Percentiles rank a stretch among this genome's conserved stretches.
These are phyloP conservation scores for Phallus indusiatus DNA, from an alignment of 768 basidiomycete species.

Conservation along the genomic window DNA sequence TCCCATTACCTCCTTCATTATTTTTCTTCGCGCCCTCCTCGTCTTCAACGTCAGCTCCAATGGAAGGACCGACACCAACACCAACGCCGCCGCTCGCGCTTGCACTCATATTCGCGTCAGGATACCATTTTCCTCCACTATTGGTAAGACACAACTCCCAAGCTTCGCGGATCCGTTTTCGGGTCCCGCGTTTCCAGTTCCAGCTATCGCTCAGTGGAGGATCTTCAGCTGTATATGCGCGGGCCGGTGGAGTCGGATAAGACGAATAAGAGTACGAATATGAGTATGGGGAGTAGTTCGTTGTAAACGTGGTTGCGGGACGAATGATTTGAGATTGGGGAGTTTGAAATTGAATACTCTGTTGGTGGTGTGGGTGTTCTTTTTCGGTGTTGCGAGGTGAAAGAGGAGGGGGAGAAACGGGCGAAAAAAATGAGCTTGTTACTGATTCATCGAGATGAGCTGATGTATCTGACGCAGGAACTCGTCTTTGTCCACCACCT, in stretches of 20 bases:
- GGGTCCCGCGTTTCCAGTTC: conserved; percentile 69
- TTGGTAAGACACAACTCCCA: conserved; percentile 69
- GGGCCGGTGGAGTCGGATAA: not conserved
- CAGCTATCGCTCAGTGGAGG: conserved; percentile 27
- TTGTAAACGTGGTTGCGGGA: no score
- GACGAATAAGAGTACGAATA: not conserved
- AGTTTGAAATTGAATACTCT: no score
- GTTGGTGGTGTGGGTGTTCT: no score
- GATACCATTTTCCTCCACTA: not conserved
- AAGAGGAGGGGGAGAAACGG: not conserved
- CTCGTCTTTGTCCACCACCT: no score
- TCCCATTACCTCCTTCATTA: no score
- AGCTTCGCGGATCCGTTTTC: conserved; percentile 63
- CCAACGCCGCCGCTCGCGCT: no score
- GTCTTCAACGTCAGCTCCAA: not conserved
- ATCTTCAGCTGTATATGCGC: not conserved
- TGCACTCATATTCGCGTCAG: no score
- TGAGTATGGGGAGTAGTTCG: not conserved
- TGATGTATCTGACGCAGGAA: no score
- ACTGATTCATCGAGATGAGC: not conserved
- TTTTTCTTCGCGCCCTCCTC: not conserved
- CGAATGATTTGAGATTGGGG: no score
- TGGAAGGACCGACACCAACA: not conserved
- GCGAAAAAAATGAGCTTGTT: not conserved
- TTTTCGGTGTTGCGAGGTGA: not conserved